Evolutionary conservation across 108 stramenopile genomes (phyloP), one percentile per base, ranked within the genome.

Genomic region (Parmales sp.): DNA sequence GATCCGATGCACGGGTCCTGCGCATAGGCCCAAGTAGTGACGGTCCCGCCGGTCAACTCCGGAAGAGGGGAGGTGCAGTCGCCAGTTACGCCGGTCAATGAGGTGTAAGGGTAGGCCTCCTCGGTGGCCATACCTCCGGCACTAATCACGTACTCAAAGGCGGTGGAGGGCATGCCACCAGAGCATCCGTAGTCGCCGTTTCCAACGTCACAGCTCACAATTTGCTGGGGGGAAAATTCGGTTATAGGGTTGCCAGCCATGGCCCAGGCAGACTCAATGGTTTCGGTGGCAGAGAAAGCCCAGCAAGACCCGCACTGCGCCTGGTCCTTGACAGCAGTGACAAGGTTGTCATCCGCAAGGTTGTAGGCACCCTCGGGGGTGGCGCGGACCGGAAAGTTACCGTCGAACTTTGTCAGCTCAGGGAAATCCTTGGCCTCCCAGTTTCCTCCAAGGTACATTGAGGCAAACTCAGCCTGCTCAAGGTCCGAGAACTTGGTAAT

Each of bases 201-300:
- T 60, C 54, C 54, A 34, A 60, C 54, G 38, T 64, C 64, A 65
- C 80, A 78, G 43, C 70, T 72, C 20, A 77, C 71, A 25, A 83
- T 63, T 68, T 85, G 78, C 75, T 86, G 86, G 66, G 82, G 81
- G 37, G 82, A 83, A 50, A 87, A 68, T 19, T 71, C 76, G 16
- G 84, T 69, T 28, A 78, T 71, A 37, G 67, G 31, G 48, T 75
- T 76, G n/a, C 73, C 75, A 68, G 74, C 68, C 22, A 88, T 63
- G 60, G 71, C 80, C 41, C 85, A 77, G 19, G 78, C 77, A 39
- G 64, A 39, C 73, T 86, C 86, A 44, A 85, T 67, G n/a, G 80
- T 39, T 0, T 81, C 86, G n/a, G 83, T 84, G 41, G 86, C 76
- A 25, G 83, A 83, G 80, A 86, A 86, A 9, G 86, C 77, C 81